Conservation (phyloP, 2,329 filamentous ascomycete species). For the Cytospora chrysosperma region DNA sequence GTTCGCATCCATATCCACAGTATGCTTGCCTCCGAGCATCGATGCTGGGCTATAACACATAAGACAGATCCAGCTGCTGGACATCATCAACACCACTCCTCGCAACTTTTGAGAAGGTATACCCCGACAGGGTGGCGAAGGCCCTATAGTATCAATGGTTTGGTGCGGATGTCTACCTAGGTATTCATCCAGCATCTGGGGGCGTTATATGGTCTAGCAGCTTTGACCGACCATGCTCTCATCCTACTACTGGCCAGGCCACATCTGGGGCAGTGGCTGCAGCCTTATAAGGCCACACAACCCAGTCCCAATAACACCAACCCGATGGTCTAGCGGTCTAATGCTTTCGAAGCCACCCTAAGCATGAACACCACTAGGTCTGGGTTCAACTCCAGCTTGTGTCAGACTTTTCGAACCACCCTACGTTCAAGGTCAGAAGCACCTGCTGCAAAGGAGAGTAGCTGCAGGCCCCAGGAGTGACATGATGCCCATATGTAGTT, state of each 20-base stretch:
- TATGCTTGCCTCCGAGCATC: no score
- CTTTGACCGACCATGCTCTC: no score
- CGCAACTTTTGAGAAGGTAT: no score
- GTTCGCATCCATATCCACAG: no score
- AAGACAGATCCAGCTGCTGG: no score
- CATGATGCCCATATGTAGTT: background rate
- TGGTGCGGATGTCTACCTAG: background rate
- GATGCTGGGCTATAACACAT: no score
- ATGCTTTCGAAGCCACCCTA: background rate
- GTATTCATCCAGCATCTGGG: background rate
- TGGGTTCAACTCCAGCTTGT: background rate
- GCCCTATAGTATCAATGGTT: no score
- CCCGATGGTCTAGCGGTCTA: background rate
- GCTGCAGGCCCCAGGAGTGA: background rate
- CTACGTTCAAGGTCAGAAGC: background rate
- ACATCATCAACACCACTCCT: no score
- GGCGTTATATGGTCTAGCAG: background rate
- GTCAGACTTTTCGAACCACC: background rate
- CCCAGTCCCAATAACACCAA: background rate
- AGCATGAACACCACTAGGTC: background rate
- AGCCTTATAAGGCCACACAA: background rate
- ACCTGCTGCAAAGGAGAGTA: background rate
- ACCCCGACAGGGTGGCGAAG: no score
- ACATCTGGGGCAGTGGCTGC: background rate
- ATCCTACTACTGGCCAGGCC: no score